These are phyloP conservation scores for Nothophaeocryptopus gaeumannii DNA, from an alignment of 2,329 filamentous ascomycete genomes.

Conservation along the genomic window DNA sequence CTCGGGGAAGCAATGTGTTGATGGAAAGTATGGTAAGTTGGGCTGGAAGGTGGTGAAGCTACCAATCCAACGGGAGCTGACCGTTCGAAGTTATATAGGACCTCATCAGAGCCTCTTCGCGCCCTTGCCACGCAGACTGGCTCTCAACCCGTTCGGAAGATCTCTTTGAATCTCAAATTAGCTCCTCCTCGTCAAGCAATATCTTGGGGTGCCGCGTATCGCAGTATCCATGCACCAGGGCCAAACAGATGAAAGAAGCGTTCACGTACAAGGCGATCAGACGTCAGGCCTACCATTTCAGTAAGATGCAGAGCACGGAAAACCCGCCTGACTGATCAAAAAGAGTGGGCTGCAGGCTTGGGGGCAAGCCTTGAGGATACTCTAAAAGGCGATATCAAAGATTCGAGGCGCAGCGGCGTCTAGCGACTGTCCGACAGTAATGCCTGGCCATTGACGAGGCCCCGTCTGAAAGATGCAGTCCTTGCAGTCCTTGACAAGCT, in stretches of 20 bases:
- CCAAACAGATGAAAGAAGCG: slow-evolving; percentile 11
- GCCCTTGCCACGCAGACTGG: not conserved
- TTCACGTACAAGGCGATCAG: slow-evolving; percentile 6
- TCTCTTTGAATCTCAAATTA: slow-evolving; percentile 24
- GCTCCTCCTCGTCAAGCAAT: slow-evolving; percentile 15
- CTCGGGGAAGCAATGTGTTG: slow-evolving; percentile 15
- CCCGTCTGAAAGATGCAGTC: slow-evolving; percentile 4
- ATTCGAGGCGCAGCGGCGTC: slow-evolving; percentile 1
- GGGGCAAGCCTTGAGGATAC: no score
- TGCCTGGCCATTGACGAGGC: slow-evolving; percentile 4
- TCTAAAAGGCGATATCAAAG: no score
- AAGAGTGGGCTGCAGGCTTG: no score
- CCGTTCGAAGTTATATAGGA: slow-evolving; percentile 21
- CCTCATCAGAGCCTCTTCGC: slow-evolving; percentile 2
- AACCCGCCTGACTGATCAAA: no score
- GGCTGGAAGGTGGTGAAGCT: slow-evolving; percentile 15
- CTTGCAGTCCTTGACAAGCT: slow-evolving; percentile 11
- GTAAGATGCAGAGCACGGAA: not conserved
- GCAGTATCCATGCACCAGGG: slow-evolving; percentile 15
- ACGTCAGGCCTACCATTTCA: slow-evolving; percentile 15
- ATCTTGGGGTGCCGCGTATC: slow-evolving; percentile 14
- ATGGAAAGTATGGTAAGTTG: slow-evolving; percentile 17
- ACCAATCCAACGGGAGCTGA: slow-evolving; percentile 20
- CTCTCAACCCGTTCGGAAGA: slow-evolving; percentile 3
- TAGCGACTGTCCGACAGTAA: not conserved